Percentiles rank a stretch among this genome's conserved stretches.
Conservation (phyloP, 2,329 filamentous ascomycete species). For the Aspergillus caelatus region DNA sequence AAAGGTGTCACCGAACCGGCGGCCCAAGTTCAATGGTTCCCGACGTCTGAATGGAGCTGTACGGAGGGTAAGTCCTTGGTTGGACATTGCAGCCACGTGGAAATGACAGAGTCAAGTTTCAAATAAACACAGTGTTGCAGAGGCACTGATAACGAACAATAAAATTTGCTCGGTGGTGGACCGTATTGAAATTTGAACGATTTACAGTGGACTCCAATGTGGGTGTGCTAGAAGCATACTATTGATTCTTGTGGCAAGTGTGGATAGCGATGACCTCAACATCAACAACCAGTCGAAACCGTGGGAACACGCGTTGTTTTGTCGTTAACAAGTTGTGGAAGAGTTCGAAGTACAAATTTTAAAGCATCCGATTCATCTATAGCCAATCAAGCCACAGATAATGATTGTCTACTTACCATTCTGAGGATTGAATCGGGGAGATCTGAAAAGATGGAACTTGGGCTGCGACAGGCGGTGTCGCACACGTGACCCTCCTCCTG, state of each 20-base stretch:
- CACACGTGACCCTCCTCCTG: constrained; percentile 5
- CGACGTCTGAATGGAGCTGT: background rate
- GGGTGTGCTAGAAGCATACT: constrained; percentile 1
- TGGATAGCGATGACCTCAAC: constrained; percentile 1
- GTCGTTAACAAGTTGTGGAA: background rate
- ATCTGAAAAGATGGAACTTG: background rate
- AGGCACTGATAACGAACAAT: constrained; percentile 1
- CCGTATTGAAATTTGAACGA: background rate
- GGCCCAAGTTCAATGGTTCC: constrained; percentile 21
- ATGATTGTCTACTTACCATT: background rate
- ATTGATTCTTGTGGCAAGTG: constrained; percentile 4
- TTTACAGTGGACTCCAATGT: background rate
- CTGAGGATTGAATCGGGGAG: background rate
- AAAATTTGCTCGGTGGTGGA: background rate
- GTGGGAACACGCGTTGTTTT: background rate
- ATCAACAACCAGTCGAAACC: background rate
- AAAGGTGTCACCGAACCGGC: constrained; percentile 18
- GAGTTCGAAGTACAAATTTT: background rate
- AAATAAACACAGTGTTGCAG: constrained; percentile 4
- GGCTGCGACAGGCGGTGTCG: background rate
- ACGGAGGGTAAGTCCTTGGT: constrained; percentile 6
- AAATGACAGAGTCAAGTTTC: constrained; percentile 13
- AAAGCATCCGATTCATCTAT: background rate
- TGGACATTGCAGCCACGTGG: constrained; percentile 20
- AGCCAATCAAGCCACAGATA: background rate